A percentile compares a stretch with the other conserved stretches of the same genome.
Evolutionary conservation across 2,329 filamentous ascomycete species (phyloP).

Genomic region (Penicillium thymicola): DNA sequence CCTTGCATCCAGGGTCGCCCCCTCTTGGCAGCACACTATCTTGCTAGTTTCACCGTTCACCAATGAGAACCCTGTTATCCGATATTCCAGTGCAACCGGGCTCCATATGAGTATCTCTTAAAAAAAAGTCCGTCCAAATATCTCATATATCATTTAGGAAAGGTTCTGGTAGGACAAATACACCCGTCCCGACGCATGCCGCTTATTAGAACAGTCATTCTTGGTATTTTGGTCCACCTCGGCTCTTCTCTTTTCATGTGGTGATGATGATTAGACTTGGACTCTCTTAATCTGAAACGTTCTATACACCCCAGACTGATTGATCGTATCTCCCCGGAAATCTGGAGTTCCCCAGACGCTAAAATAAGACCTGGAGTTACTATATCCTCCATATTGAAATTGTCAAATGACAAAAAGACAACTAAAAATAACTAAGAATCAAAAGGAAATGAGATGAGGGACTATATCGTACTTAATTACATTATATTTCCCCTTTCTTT

Average conservation of each 20-base stretch:
- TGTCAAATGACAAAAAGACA: not conserved
- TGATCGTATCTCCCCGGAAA: not conserved
- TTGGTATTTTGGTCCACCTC: not conserved
- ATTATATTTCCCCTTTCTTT: not conserved
- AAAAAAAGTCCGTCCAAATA: not conserved
- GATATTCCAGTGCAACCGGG: not conserved
- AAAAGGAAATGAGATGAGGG: not conserved
- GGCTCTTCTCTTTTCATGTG: constrained; percentile 4
- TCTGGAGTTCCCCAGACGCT: constrained; percentile 4
- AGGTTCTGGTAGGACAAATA: not conserved
- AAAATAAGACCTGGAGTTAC: not conserved
- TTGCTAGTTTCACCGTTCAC: not conserved
- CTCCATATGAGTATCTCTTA: not conserved
- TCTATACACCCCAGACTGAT: not conserved
- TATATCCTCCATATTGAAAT: not conserved
- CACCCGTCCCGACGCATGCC: not conserved
- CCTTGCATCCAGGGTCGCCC: not conserved
- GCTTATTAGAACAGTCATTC: not conserved
- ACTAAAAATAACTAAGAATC: not conserved
- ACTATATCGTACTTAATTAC: not conserved
- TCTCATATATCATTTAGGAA: not conserved
- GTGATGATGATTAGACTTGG: too few species aligned
- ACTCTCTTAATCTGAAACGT: not conserved
- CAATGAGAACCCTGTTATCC: not conserved
- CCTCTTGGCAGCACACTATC: not conserved